These are phyloP conservation scores for Phyllosticta citrichinensis DNA, from an alignment of 2,329 filamentous ascomycete species.

Conservation along the genomic window DNA sequence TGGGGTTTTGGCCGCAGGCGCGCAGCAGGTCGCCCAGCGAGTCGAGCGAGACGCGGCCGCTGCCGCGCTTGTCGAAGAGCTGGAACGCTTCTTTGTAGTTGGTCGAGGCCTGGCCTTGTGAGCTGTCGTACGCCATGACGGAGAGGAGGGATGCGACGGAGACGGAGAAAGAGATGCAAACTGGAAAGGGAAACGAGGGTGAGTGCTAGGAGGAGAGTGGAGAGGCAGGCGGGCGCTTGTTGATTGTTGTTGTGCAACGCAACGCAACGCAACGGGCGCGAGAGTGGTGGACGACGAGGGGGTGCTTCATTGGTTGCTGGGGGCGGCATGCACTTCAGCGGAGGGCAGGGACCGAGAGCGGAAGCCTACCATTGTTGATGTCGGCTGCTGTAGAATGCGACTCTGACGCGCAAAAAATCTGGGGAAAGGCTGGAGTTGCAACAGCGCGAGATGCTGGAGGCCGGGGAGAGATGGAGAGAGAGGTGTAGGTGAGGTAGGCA, in stretches of 20 bases:
- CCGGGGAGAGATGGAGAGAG: not conserved
- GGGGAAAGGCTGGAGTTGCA: not conserved
- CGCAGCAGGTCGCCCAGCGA: constrained; percentile 87
- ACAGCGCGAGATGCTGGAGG: not conserved
- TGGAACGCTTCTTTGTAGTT: constrained; percentile 99
- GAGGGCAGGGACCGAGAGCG: not conserved
- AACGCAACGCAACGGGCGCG: not conserved
- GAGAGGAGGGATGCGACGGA: not conserved
- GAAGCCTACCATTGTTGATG: not conserved
- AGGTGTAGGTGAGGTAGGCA: not conserved
- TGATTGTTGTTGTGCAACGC: not conserved
- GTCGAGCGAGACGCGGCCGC: constrained; percentile 77
- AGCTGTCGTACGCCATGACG: constrained; percentile 11
- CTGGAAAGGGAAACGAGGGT: not conserved
- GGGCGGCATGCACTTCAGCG: not conserved
- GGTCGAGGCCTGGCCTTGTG: constrained; percentile 54
- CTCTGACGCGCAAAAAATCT: not conserved
- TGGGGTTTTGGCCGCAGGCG: constrained; percentile 97
- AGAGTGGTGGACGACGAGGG: not conserved
- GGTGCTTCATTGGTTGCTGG: not conserved
- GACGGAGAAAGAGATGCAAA: not conserved
- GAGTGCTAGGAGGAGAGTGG: not conserved
- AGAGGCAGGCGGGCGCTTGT: not conserved
- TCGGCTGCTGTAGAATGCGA: not conserved
- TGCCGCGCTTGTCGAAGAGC: constrained; percentile 97